phyloP scores from a whole-genome alignment of 106 monocot genomes.

The Dendrobium chrysotoxum region DNA sequence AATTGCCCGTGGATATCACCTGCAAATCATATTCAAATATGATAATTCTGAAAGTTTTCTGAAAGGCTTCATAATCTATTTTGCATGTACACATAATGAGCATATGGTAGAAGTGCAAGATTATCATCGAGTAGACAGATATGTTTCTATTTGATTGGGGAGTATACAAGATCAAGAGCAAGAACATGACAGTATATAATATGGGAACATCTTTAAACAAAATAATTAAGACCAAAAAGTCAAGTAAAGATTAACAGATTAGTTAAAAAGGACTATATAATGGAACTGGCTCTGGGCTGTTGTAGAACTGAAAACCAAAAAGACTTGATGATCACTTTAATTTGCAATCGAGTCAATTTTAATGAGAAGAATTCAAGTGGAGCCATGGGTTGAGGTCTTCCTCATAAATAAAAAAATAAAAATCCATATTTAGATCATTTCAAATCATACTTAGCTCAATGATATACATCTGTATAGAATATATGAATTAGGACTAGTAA shows the following conservation, averaged over 20 bases:
- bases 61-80: not conserved
- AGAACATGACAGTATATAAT: not conserved
- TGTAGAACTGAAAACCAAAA: not conserved
- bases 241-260: not conserved
- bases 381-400: not conserved
- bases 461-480: not conserved
- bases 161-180: too few relatives aligned
- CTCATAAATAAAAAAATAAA: not conserved
- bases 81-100: not conserved
- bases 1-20: conserved; percentile 43
- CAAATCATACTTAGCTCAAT: not conserved
- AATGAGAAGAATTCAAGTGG: not conserved
- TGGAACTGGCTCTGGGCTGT: not conserved
- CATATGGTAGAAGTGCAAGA: not conserved
- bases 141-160: too few relatives aligned
- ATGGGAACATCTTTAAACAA: not conserved
- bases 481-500: not conserved
- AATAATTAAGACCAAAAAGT: not conserved
- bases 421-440: not conserved
- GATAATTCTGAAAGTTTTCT: not conserved
- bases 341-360: not conserved
- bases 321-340: not conserved
- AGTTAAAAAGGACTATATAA: not conserved
- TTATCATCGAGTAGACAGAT: too few relatives aligned
- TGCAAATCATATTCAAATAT: conserved; percentile 1